Evolutionary conservation across 176 grass and related monocot genomes (phyloP).

Genomic region (Aegilops tauschii): DNA sequence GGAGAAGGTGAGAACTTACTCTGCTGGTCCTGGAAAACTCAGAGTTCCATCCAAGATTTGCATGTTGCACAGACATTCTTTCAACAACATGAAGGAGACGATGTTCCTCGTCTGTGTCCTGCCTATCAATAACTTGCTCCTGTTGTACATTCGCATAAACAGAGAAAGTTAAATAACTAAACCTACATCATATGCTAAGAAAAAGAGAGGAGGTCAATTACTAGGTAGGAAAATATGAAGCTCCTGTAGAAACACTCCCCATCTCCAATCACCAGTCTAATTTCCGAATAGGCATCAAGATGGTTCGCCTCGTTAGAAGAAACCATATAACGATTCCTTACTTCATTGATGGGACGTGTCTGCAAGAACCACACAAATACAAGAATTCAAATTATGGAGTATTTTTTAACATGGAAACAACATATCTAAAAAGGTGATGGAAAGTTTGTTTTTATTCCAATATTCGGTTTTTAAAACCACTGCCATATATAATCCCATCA

Average conservation of each 20-base stretch:
- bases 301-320: background rate
- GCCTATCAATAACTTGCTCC: conserved; percentile 50
- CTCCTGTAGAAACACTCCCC: conserved; percentile 53
- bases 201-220: conserved; percentile 19
- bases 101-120: conserved; percentile 33
- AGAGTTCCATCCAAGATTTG: conserved; percentile 4
- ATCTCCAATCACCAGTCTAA: conserved; percentile 31
- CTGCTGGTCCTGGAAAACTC: background rate
- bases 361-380: conserved; percentile 14
- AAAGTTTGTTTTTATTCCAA: background rate
- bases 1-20: conserved; percentile 10
- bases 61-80: background rate
- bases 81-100: conserved; percentile 25
- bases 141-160: conserved; percentile 15
- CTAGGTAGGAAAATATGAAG: conserved; percentile 53
- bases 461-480: conserved; percentile 13
- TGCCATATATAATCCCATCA: conserved; percentile 2
- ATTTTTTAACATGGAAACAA: background rate
- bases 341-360: background rate
- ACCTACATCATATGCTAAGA: conserved; percentile 13
- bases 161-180: conserved; percentile 15
- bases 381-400: conserved; percentile 10
- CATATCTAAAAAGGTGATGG: background rate
- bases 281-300: background rate
- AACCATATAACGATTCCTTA: background rate